Evolutionary conservation across 2,329 filamentous ascomycete species (phyloP).

Genomic region (Ciborinia camelliae): DNA sequence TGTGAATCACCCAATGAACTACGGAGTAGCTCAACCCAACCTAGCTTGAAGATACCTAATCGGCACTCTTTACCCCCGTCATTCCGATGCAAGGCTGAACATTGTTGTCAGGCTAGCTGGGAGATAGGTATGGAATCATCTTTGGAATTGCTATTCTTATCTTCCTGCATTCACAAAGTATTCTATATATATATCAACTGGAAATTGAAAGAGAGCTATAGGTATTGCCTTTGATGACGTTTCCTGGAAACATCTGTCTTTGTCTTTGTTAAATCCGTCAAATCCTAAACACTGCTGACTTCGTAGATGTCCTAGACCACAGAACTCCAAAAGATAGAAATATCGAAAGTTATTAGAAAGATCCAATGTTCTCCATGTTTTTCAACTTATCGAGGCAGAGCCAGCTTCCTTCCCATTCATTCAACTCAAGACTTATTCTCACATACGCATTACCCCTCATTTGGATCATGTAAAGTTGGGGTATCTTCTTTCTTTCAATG

Average conservation of each 20-base stretch:
- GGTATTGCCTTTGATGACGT: background rate
- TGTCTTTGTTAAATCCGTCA: too few relatives aligned
- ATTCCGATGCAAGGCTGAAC: slow-evolving; percentile 14
- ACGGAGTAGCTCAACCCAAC: too few relatives aligned
- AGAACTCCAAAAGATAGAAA: background rate
- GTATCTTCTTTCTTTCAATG: slow-evolving; percentile 26
- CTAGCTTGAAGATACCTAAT: background rate
- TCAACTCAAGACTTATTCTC: too few relatives aligned
- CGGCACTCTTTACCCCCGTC: background rate
- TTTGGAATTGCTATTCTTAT: too few relatives aligned
- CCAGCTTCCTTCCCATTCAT: background rate
- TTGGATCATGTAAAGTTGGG: slow-evolving; percentile 25
- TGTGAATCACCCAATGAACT: too few relatives aligned
- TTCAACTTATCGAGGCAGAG: background rate
- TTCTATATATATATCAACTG: too few relatives aligned
- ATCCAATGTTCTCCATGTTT: background rate
- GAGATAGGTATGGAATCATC: background rate
- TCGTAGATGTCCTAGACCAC: background rate
- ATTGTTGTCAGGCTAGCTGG: background rate
- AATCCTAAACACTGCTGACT: background rate
- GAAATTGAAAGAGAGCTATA: too few relatives aligned
- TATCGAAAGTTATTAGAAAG: background rate
- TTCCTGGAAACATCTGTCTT: background rate
- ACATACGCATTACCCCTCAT: background rate
- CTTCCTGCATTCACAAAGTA: too few relatives aligned